Evolutionary conservation across 371 early-diverging fungal genomes (phyloP).

Genomic region (Parasitella parasitica): DNA sequence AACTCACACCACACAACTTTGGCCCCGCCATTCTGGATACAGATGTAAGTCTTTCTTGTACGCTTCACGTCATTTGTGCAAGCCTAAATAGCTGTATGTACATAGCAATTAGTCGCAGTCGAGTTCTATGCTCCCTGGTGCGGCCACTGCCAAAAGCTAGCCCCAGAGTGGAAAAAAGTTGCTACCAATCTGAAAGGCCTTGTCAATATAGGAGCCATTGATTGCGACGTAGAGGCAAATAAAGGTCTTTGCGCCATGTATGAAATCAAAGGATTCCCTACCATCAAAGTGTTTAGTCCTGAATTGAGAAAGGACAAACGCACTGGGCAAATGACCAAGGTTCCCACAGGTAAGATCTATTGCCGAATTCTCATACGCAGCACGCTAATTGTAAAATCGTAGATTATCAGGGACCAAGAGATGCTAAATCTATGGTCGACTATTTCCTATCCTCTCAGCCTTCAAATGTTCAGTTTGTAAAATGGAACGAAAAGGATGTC

Average conservation of each 20-base stretch:
- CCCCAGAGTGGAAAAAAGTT: slow-evolving; percentile 86
- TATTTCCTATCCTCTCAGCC: slow-evolving; percentile 64
- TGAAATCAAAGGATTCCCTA: slow-evolving; percentile 90
- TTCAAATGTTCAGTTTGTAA: slow-evolving; percentile 53
- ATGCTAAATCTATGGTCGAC: slow-evolving; percentile 75
- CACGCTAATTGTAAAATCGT: not conserved
- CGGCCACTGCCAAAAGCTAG: slow-evolving; percentile 87
- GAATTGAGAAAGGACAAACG: slow-evolving; percentile 43
- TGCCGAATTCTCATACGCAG: too few species aligned
- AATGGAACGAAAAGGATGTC: slow-evolving; percentile 47
- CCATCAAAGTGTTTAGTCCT: slow-evolving; percentile 84
- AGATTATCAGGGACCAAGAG: slow-evolving; percentile 88
- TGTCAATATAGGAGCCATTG: slow-evolving; percentile 81
- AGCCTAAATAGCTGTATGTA: not conserved
- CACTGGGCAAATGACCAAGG: slow-evolving; percentile 51
- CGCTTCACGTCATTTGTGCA: not conserved
- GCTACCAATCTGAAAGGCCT: slow-evolving; percentile 80
- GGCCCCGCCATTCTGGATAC: slow-evolving; percentile 65
- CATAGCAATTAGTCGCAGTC: slow-evolving; percentile 74
- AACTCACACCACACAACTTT: slow-evolving; percentile 67
- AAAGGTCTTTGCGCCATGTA: slow-evolving; percentile 73
- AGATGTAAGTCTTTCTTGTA: slow-evolving; percentile 47
- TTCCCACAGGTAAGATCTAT: slow-evolving; percentile 41
- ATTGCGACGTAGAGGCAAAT: slow-evolving; percentile 87
- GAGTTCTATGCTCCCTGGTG: slow-evolving; percentile 96